Evolutionary conservation across 352 stramenopile genomes (phyloP).

Genomic region (Globisporangium rhizosaccharum): DNA sequence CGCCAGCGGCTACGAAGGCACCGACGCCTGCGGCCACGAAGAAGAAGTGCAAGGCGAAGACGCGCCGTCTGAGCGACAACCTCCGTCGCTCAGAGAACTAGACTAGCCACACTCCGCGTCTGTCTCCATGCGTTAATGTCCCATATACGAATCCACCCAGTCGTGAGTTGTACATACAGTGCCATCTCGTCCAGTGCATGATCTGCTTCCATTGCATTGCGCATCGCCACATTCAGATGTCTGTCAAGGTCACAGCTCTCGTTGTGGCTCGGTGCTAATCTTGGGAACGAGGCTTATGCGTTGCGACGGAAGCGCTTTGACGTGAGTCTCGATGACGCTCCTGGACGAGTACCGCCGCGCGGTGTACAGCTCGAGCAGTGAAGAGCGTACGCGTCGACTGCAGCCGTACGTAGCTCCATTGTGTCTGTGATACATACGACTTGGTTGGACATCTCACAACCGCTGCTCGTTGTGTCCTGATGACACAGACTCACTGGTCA

Average conservation of each 20-base stretch:
- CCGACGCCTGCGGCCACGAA: conserved; percentile 5
- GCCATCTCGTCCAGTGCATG: too few relatives aligned
- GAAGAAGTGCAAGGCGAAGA: conserved; percentile 10
- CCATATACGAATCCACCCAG: too few relatives aligned
- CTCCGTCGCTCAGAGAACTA: conserved; percentile 5
- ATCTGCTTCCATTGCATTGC: too few relatives aligned
- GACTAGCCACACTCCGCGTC: background rate
- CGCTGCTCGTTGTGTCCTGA: background rate
- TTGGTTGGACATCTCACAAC: background rate
- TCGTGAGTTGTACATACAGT: too few relatives aligned
- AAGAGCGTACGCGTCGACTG: conserved; percentile 29
- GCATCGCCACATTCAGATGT: too few relatives aligned
- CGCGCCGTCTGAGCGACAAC: conserved; percentile 6
- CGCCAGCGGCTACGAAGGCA: too few relatives aligned
- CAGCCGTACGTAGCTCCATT: conserved; percentile 29
- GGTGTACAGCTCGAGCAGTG: conserved; percentile 27
- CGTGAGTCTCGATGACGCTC: conserved; percentile 52
- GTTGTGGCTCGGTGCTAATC: too few relatives aligned
- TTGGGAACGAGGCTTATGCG: too few relatives aligned
- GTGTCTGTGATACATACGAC: too few relatives aligned
- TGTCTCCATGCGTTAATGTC: too few relatives aligned
- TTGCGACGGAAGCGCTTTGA: too few relatives aligned
- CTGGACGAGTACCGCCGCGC: conserved; percentile 57
- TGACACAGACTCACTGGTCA: background rate
- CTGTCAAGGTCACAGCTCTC: too few relatives aligned